Evolutionary conservation across 225 moss, liverwort and hornwort genomes (phyloP), one percentile per base, ranked within the genome.

Genomic region (Marchantia polymorpha): DNA sequence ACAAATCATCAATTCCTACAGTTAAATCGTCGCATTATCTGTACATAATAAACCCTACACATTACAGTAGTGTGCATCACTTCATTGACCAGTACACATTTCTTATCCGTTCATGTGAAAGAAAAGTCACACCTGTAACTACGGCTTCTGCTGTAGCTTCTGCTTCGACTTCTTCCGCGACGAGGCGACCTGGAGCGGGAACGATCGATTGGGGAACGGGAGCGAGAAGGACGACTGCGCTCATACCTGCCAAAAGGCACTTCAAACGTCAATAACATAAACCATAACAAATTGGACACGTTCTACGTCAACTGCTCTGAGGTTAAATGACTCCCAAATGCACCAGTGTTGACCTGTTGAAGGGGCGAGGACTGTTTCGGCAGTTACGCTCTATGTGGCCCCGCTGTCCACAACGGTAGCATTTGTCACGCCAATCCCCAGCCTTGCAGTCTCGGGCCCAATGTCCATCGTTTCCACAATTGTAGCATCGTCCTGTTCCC

Each of bases 371-470:
- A 75, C 91, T 96, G 60, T 94, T 92, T 46, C 91, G 91, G 75
- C 96, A 96, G 0, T 96, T 96, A 2, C 96, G 84, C 80, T 94
- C 94, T 29, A 96, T 92, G 61, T 96, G 96, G 7, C 96, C 96
- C 5, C 80, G 90, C 70, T 92, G 88, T 7, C 94, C 92, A 79
- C 96, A 96, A 3, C 90, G 90, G 72, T 96, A 96, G 76, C 94
- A 96, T 50, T 96, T 96, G 79, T 96, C 92, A 51, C 96, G 91
- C 96, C 96, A 96, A 56, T 96, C 94, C 55, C 96, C 90, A 0
- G 92, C 92, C 53, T 94, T 96, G 69, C 96, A 96, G 84, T 96
- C 96, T 79, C 94, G 86, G 0, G 92, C 96, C 96, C 96, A 96
- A 69, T 96, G 96, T 22, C 96, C 96, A 72, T 94, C 96, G 81